Base-by-base conservation (phyloP, 2,329 filamentous ascomycete genomes). In the Colletotrichum eremochloae region DNA sequence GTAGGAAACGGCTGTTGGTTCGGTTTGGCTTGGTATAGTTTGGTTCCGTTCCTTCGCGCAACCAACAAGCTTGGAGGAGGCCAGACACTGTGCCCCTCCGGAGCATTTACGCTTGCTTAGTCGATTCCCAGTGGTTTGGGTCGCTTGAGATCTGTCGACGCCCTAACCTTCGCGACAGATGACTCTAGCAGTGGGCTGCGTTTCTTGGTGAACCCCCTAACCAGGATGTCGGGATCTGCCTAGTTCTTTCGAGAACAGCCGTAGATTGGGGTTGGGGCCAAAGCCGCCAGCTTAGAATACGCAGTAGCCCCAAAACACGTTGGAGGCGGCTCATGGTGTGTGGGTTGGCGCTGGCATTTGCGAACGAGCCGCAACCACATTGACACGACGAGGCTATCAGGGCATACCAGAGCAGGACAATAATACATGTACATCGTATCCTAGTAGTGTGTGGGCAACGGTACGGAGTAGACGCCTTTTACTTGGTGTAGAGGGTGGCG, bases 111-210 rank as follows among this genome's bases (percentile, higher is more conserved):
- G 73, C 73, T 73, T 71, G 67, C 62, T 71, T 74, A 74, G 73
- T 74, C 66, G 52, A 67, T 64, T 72, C 73, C 73, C 73, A 66
- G 71, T 60, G 57, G 71, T 57, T 73, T 71, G 73, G 73, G 71
- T 74, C 73, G 73, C 73, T 73, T 73, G 71, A 74, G 71, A 74
- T 74, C 72, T 73, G 72, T 73, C 72, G 66, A 73, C 70, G 71
- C 73, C 71, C 73, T 74, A 74, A 73, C 67, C 60, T 69, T 73
- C 71, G 67, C 63, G 71, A 74, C 58, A 74, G 73, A 74, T 74
- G 66, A 74, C 62, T 74, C 73, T 73, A 67, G 73, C 71, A 72
- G 69, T 62, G 70, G 70, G 70, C 57, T 73, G 73, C 66, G 62
- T 73, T 73, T 71, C 71, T 73, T 73, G 71, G 71, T 70, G 71